Evolutionary conservation across 2,329 filamentous ascomycete genomes (phyloP), one percentile per base, ranked within the genome.

Genomic region (Colletotrichum caudatum): DNA sequence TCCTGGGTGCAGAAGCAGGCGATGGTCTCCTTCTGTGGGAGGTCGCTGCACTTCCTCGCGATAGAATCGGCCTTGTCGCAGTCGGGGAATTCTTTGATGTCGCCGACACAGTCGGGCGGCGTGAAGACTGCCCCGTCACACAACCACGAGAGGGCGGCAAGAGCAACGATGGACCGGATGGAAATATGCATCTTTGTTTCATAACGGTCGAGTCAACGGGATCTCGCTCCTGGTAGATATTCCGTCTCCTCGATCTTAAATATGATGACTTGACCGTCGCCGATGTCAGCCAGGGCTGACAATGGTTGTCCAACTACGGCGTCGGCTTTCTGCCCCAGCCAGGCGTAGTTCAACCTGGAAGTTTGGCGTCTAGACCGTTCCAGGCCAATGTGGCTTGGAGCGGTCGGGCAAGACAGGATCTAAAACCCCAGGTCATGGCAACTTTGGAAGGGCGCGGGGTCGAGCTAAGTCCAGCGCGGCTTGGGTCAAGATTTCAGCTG

Each of bases 1-100:
- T 61, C 56, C n/a, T 66, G 56, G 6, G 64, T 26, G 33, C 64
- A 66, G 56, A 66, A 66, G 12, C 64, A 66, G 5, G 53, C 29
- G 37, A 66, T 61, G 16, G 56, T 50, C 3, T 46, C 64, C 4
- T 66, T 37, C 35, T 66, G 41, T 14, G 64, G 23, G 23, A 66
- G 41, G 4, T 61, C 44, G 46, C 37, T 61, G 56, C 64, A 66
- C 20, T 53, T 54, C 5, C 5, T 60, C 3, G 48, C 29, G 35
- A 61, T 54, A 2, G 18, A 16, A 5, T 66, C 56, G 18, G 37
- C 29, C 4, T 53, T 61, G 1, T 66, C 64, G 64, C 56, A 66
- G 20, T 61, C 41, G 4, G 64, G 56, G 12, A 66, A 66, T 2
- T 35, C 44, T 5, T 23, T 66, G 41, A 66, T 46, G 14, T 29